These are phyloP conservation scores for Tripterygium wilfordii DNA, from an alignment of 177 flowering plant species.

Conservation along the genomic window DNA sequence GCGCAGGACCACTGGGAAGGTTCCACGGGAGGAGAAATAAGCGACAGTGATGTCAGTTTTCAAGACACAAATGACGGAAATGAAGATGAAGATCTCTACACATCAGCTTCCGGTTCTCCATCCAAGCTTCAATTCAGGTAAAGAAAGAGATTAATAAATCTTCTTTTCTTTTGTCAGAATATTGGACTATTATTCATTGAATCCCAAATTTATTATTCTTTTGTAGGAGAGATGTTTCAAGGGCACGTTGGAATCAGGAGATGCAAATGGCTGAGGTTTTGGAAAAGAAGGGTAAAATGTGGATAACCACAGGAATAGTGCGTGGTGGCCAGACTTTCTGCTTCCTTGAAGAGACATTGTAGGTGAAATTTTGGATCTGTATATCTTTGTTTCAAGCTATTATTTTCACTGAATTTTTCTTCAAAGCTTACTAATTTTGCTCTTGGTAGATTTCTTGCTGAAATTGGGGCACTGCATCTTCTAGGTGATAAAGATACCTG, in stretches of 20 bases:
- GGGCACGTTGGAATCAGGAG: slow-evolving; percentile 57
- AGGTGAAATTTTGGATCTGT: slow-evolving; percentile 15
- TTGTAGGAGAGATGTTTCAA: slow-evolving; percentile 49
- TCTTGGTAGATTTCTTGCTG: slow-evolving; percentile 47
- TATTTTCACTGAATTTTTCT: neutral
- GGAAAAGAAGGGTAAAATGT: slow-evolving; percentile 53
- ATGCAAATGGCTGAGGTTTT: slow-evolving; percentile 73
- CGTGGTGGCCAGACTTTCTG: slow-evolving; percentile 55
- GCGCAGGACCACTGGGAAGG: neutral
- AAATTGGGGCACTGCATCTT: slow-evolving; percentile 63
- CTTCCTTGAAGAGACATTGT: slow-evolving; percentile 73
- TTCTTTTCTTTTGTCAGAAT: neutral
- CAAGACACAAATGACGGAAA: neutral
- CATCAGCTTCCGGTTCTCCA: neutral
- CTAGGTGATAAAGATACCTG: slow-evolving; percentile 25
- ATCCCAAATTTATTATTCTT: neutral
- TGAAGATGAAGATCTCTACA: neutral
- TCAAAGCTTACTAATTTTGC: neutral
- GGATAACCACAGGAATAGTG: slow-evolving; percentile 66
- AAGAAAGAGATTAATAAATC: neutral
- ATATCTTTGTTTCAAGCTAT: neutral
- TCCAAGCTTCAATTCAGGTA: slow-evolving; percentile 2
- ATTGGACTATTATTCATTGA: neutral
- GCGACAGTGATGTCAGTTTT: neutral
- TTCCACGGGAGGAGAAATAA: neutral